Evolutionary conservation across 2,329 filamentous ascomycete species (phyloP).

Genomic region (Diplodia corticola): DNA sequence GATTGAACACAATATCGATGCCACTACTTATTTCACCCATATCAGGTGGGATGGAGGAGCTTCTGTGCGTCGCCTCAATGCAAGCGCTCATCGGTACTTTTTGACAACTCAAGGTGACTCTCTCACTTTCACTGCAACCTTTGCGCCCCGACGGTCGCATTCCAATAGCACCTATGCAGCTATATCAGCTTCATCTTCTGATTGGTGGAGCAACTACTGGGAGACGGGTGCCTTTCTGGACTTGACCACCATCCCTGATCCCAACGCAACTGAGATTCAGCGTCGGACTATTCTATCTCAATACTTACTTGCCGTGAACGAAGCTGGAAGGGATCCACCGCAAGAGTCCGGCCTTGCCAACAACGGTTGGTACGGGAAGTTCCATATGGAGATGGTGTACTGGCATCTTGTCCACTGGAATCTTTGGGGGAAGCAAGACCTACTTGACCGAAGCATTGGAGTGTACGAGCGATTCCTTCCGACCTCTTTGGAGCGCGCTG

Average conservation of each 20-base stretch:
- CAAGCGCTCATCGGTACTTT: conserved; percentile 48
- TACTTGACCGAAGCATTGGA: conserved; percentile 50
- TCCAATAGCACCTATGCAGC: conserved; percentile 27
- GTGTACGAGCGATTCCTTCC: conserved; percentile 52
- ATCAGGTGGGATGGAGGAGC: conserved; percentile 43
- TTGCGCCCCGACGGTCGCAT: conserved; percentile 28
- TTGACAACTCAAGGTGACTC: conserved; percentile 35
- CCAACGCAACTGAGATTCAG: conserved; percentile 52
- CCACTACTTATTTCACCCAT: conserved; percentile 46
- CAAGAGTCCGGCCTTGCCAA: conserved; percentile 55
- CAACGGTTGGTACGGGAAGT: conserved; percentile 59
- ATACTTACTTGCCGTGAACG: conserved; percentile 56
- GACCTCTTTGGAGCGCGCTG: conserved; percentile 39
- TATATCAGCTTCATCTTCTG: conserved; percentile 36
- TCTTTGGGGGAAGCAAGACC: conserved; percentile 51
- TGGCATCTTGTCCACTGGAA: conserved; percentile 57
- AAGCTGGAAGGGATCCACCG: conserved; percentile 50
- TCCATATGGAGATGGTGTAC: conserved; percentile 57
- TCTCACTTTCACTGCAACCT: conserved; percentile 32
- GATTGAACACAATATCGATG: conserved; percentile 48
- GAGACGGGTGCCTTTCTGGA: conserved; percentile 55
- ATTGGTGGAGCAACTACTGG: conserved; percentile 56
- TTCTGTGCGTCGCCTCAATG: conserved; percentile 36
- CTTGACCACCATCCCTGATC: conserved; percentile 42
- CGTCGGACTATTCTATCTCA: conserved; percentile 56